Percentiles rank a stretch among this genome's conserved stretches.
Conservation (phyloP, 2,329 filamentous ascomycete species). For the Chaetoscypha palmicola region DNA sequence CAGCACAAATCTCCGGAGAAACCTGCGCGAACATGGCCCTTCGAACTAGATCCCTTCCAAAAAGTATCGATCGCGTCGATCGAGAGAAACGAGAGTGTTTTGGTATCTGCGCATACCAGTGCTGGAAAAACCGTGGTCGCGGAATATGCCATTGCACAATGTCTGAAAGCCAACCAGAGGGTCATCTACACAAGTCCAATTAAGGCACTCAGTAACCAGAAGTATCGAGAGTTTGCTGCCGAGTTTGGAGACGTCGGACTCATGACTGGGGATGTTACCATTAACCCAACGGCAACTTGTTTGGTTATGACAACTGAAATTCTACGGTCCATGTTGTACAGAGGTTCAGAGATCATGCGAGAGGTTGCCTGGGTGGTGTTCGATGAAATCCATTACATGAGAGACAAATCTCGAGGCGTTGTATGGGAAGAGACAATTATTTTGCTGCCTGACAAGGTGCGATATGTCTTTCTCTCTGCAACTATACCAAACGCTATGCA, state of each 20-base stretch:
- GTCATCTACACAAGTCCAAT: constrained; percentile 99
- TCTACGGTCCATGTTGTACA: constrained; percentile 95
- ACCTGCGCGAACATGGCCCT: constrained; percentile 77
- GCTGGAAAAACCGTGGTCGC: constrained; percentile 98
- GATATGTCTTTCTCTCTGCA: constrained; percentile 95
- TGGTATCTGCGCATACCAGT: constrained; percentile 95
- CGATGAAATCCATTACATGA: constrained; percentile 97
- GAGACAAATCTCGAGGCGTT: constrained; percentile 88
- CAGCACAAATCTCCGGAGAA: constrained; percentile 85
- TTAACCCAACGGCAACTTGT: constrained; percentile 96
- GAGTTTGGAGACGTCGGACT: constrained; percentile 95
- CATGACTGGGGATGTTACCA: constrained; percentile 98
- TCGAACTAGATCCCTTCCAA: constrained; percentile 96
- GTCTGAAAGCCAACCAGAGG: constrained; percentile 92
- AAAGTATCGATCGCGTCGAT: constrained; percentile 91
- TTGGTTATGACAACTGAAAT: constrained; percentile 99
- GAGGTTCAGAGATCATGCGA: constrained; percentile 98
- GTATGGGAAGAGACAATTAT: constrained; percentile 99
- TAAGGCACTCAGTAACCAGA: constrained; percentile 97
- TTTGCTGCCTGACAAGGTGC: constrained; percentile 92
- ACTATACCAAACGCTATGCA: constrained; percentile 99
- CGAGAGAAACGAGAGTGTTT: constrained; percentile 88
- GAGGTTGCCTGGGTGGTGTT: constrained; percentile 98
- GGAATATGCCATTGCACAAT: constrained; percentile 96
- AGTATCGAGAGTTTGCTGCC: constrained; percentile 91